A percentile compares a stretch with the other conserved stretches of the same genome.
phyloP scores from a whole-genome alignment of 2,329 filamentous ascomycete genomes.

The Periconia sp. region DNA sequence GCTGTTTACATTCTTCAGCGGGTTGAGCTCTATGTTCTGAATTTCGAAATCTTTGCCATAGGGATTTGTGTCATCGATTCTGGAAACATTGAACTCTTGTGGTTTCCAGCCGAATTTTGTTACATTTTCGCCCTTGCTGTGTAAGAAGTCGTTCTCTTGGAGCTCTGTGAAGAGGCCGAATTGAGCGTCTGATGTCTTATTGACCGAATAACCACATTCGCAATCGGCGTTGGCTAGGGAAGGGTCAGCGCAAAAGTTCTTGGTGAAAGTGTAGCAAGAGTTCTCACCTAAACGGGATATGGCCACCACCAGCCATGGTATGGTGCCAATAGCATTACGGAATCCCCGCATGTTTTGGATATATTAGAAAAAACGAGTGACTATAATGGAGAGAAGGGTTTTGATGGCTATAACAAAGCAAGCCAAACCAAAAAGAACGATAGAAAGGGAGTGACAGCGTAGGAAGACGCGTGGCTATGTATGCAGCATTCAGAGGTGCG shows the following conservation, averaged over 20 bases:
- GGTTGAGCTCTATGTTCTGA: constrained; percentile 60
- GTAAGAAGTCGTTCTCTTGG: constrained; percentile 72
- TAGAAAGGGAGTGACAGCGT: not conserved
- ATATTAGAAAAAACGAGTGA: constrained; percentile 19
- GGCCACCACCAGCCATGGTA: constrained; percentile 33
- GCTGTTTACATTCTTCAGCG: constrained; percentile 44
- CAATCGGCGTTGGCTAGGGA: constrained; percentile 54
- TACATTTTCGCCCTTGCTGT: constrained; percentile 54
- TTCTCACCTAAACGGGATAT: constrained; percentile 31
- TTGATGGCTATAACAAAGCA: constrained; percentile 3
- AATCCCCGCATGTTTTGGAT: constrained; percentile 15
- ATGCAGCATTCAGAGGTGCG: not conserved
- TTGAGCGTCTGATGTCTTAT: constrained; percentile 44
- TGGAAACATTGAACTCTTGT: constrained; percentile 67
- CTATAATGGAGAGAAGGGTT: not conserved
- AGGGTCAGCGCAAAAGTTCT: not conserved
- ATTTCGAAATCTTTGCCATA: constrained; percentile 66
- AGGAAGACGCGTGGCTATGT: not conserved
- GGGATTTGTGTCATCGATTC: constrained; percentile 59
- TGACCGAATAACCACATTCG: constrained; percentile 71
- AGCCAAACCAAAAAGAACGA: constrained; percentile 2
- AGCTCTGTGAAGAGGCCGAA: constrained; percentile 66
- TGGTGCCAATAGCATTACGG: constrained; percentile 20
- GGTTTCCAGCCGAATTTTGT: constrained; percentile 59
- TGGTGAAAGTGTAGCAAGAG: constrained; percentile 1